These are phyloP conservation scores for Hanseniaspora valbyensis DNA, from an alignment of 805 yeast genomes.

Conservation along the genomic window DNA sequence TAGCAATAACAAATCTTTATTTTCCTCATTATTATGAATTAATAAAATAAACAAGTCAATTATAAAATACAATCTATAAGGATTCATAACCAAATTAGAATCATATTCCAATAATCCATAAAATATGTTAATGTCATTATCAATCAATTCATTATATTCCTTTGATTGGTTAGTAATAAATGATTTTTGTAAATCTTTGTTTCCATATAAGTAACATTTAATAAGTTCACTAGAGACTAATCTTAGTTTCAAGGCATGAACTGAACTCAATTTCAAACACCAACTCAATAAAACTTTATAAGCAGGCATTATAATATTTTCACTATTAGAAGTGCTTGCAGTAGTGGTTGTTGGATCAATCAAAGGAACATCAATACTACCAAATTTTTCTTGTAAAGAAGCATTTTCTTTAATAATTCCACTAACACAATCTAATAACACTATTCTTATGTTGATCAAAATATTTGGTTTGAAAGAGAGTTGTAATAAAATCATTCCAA, in stretches of 20 bases:
- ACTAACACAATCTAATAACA: conserved; percentile 64
- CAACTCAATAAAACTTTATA: conserved; percentile 67
- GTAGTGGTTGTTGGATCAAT: conserved; percentile 47
- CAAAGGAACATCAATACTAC: conserved; percentile 83
- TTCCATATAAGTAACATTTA: conserved; percentile 56
- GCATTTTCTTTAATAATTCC: conserved; percentile 60
- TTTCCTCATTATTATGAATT: conserved; percentile 37
- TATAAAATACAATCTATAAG: conserved; percentile 81
- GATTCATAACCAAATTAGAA: conserved; percentile 59
- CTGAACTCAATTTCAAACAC: conserved; percentile 68
- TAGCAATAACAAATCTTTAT: conserved; percentile 36
- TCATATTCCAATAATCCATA: conserved; percentile 66
- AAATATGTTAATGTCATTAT: conserved; percentile 41
- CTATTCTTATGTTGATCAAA: conserved; percentile 54
- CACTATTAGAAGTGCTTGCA: conserved; percentile 18
- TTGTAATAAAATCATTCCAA: conserved; percentile 54
- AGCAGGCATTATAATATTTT: conserved; percentile 44
- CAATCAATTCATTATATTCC: conserved; percentile 25
- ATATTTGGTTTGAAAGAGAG: conserved; percentile 58
- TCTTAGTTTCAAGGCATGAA: conserved; percentile 74
- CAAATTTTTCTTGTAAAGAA: conserved; percentile 56
- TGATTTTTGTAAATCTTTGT: conserved; percentile 46
- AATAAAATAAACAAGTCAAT: conserved; percentile 51
- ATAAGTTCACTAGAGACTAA: conserved; percentile 58
- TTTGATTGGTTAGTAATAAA: conserved; percentile 60